Base-by-base conservation (phyloP, 2,329 filamentous ascomycete species). In the Elsinoe australis region DNA sequence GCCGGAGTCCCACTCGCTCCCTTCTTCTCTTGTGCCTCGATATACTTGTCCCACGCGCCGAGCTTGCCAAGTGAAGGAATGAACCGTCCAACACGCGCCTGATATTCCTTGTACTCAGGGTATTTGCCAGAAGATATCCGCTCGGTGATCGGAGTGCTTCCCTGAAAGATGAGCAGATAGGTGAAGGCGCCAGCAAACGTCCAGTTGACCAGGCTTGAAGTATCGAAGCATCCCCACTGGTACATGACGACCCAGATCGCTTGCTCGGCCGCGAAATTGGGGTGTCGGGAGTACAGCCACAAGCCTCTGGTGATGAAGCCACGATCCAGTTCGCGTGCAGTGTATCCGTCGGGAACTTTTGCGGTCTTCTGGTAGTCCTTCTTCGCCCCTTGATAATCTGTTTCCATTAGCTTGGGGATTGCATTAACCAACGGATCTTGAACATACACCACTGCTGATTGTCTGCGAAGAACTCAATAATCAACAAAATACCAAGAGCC, bases 261-360 rank as follows among this genome's bases (percentile, higher is more conserved):
- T 68, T 96, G 92, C 67, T 98, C 92, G 4, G 86, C 87, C 4
- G 85, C 80, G 61, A 96, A 98, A 66, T 98, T 98, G 39, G 92
- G 92, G 64, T 98, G 94, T 36, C 92, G 78, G 57, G 84, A 90
- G 71, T 82, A 88, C 0, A 81, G 83, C 83, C 86, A 98, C 5
- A 98, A 72, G 0, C 92, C 92, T 3, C 75, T 79, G 6, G 86
- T 83, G 54, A 85, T 75, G 67, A 98, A 98, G 33, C 92, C 92
- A 29, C 90, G 84, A 54, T 95, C 87, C 19, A 98, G 77, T 47
- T 95, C 87, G 52, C 79, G 79, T 55, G 82, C 79, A 0, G 70
- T 69, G 62, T 66, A 72, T 21, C 65, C 65, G 4, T 68, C 64
- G 0, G 86, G 79, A 3, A 90, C 73, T 61, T 85, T 84, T 41